A percentile compares a stretch with the other conserved stretches of the same genome.
These are phyloP conservation scores for Colletotrichum liaoningense DNA, from an alignment of 2,329 filamentous ascomycete species.

Conservation along the genomic window DNA sequence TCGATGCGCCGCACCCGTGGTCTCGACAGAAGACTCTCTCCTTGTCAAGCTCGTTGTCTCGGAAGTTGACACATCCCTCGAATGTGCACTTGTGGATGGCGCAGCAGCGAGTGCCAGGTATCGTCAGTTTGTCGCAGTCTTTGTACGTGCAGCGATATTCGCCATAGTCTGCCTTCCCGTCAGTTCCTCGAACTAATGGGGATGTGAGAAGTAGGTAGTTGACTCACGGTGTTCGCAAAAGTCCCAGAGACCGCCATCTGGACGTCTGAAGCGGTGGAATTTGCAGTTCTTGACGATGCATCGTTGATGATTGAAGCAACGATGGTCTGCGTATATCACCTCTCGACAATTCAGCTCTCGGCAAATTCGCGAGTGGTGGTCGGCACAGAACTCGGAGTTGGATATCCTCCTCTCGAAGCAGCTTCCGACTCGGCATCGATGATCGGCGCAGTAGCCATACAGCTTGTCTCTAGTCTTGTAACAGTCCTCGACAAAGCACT, in stretches of 20 bases:
- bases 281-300: constrained; percentile 31
- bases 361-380: constrained; percentile 19
- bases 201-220: no score
- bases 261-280: neutral
- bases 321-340: neutral
- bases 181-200: neutral
- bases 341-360: constrained; percentile 24
- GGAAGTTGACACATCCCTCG: constrained; percentile 23
- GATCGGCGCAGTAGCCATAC: constrained; percentile 23
- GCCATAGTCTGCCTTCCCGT: neutral
- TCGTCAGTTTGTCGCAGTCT: neutral
- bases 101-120: constrained; percentile 2
- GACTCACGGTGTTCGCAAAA: constrained; percentile 27
- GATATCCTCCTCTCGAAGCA: constrained; percentile 18
- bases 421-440: constrained; percentile 15
- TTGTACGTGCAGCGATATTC: constrained; percentile 19
- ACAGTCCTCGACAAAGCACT: constrained; percentile 18
- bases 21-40: constrained; percentile 27
- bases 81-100: constrained; percentile 25
- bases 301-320: constrained; percentile 20
- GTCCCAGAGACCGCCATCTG: constrained; percentile 13
- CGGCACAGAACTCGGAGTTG: constrained; percentile 17
- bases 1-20: constrained; percentile 15
- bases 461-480: constrained; percentile 20
- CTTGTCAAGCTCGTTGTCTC: constrained; percentile 19